Evolutionary conservation across 2,329 filamentous ascomycete species (phyloP).

Genomic region (Didymella exigua): DNA sequence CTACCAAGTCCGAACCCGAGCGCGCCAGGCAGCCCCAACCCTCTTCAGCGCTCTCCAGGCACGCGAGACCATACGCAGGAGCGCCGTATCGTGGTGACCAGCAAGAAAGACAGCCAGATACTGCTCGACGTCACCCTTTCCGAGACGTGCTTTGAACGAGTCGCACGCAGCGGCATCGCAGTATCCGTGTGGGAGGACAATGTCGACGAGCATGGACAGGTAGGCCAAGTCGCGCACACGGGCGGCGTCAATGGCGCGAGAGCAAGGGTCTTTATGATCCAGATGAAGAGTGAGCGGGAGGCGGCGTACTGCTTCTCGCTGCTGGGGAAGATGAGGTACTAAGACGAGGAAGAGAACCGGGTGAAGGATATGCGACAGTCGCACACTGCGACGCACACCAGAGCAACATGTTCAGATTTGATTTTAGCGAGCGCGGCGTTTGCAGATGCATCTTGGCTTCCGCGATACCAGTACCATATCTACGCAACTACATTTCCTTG

Average conservation of each 20-base stretch:
- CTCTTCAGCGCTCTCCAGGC: slow-evolving; percentile 44
- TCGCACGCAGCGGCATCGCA: slow-evolving; percentile 85
- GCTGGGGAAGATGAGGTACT: slow-evolving; percentile 58
- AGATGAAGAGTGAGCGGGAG: slow-evolving; percentile 56
- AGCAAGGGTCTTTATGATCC: slow-evolving; percentile 69
- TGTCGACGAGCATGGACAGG: slow-evolving; percentile 56
- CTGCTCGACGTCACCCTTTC: slow-evolving; percentile 84
- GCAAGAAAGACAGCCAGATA: slow-evolving; percentile 69
- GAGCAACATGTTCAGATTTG: not conserved
- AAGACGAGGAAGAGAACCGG: not conserved
- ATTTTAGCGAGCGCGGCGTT: slow-evolving; percentile 6
- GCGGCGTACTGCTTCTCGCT: slow-evolving; percentile 56
- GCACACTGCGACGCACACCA: not conserved
- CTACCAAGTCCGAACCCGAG: slow-evolving; percentile 66
- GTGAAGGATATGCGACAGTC: not conserved
- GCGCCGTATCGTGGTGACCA: slow-evolving; percentile 82
- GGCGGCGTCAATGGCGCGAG: slow-evolving; percentile 63
- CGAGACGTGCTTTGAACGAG: slow-evolving; percentile 81
- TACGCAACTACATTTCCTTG: not conserved
- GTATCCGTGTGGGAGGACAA: slow-evolving; percentile 80
- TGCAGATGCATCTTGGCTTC: slow-evolving; percentile 7
- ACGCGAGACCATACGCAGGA: slow-evolving; percentile 61
- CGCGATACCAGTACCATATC: slow-evolving; percentile 6
- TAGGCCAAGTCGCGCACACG: slow-evolving; percentile 64
- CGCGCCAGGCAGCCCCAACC: slow-evolving; percentile 38